phyloP scores from a whole-genome alignment of 768 basidiomycete species.

The Boletellus ananas region DNA sequence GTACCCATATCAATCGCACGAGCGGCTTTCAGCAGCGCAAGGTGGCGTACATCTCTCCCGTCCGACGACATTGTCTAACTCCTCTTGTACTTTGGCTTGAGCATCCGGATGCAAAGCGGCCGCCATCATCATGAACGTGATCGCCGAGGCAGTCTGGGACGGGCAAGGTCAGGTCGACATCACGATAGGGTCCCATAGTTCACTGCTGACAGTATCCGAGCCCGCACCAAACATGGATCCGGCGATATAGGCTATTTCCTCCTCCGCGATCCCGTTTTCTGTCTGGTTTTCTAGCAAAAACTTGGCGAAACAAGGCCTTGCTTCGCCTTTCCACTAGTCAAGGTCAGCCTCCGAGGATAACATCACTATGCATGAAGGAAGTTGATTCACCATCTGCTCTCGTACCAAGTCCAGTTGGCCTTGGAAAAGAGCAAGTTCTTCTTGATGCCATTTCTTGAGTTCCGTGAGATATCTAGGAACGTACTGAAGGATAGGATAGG shows the following conservation, averaged over 20 bases:
- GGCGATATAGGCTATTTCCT: conserved; percentile 38
- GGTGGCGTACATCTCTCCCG: conserved; percentile 24
- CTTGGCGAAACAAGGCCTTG: conserved; percentile 32
- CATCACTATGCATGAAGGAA: too few species aligned
- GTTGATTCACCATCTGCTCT: conserved; percentile 26
- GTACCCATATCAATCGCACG: background rate
- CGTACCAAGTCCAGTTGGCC: conserved; percentile 29
- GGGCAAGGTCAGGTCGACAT: background rate
- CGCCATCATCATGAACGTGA: conserved; percentile 53
- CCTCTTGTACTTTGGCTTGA: conserved; percentile 47
- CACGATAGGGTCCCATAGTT: background rate
- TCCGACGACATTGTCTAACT: conserved; percentile 51
- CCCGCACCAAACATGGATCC: conserved; percentile 44
- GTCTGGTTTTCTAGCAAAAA: conserved; percentile 36
- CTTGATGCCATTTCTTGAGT: conserved; percentile 49
- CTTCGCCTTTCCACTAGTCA: conserved; percentile 22
- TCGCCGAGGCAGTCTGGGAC: conserved; percentile 40
- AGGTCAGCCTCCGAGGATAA: background rate
- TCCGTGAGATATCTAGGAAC: conserved; percentile 41
- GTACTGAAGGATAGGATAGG: conserved; percentile 20
- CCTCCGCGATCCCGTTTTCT: conserved; percentile 29
- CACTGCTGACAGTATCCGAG: conserved; percentile 34
- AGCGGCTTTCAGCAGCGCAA: background rate
- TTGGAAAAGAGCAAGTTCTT: conserved; percentile 34
- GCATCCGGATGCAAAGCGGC: conserved; percentile 49